These are phyloP conservation scores for Fomitopsis pinicola DNA, from an alignment of 1,284 basidiomycete genomes.

Conservation along the genomic window DNA sequence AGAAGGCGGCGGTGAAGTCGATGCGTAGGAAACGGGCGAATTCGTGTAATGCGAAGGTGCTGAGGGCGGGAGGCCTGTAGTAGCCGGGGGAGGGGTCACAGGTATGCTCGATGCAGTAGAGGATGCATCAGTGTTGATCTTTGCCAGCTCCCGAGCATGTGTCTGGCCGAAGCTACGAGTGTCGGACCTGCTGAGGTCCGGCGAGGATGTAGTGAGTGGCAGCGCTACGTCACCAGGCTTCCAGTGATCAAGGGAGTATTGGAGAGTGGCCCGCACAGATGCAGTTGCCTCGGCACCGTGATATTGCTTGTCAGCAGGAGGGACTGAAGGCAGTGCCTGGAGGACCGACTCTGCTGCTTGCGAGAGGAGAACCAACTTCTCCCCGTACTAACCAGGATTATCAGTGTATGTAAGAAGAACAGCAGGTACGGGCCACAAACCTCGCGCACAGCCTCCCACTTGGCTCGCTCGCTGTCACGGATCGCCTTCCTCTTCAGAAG, in stretches of 20 bases:
- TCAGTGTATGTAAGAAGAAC: background rate
- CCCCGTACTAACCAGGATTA: constrained; percentile 50
- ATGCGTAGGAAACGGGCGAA: background rate
- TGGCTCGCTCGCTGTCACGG: constrained; percentile 63
- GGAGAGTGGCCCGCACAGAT: constrained; percentile 65
- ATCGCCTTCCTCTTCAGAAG: constrained; percentile 70
- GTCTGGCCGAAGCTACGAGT: constrained; percentile 78
- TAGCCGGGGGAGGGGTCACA: constrained; percentile 35
- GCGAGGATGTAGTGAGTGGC: constrained; percentile 33
- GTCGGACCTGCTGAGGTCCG: constrained; percentile 64
- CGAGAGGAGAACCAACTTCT: constrained; percentile 68
- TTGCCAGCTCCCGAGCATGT: constrained; percentile 67
- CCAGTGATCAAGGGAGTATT: constrained; percentile 72
- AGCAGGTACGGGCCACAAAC: constrained; percentile 31
- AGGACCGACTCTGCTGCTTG: constrained; percentile 63
- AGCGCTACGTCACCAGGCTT: constrained; percentile 60
- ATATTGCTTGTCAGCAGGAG: constrained; percentile 53
- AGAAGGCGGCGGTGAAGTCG: constrained; percentile 6
- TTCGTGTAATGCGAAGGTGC: constrained; percentile 14
- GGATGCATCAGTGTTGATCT: constrained; percentile 39
- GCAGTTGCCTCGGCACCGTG: constrained; percentile 58
- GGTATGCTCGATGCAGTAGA: constrained; percentile 32
- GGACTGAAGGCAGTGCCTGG: constrained; percentile 54
- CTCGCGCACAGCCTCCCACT: constrained; percentile 77
- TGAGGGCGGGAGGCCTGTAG: constrained; percentile 8